Conservation (phyloP, 169 alveolate genomes). For the Eimeria acervulina region DNA sequence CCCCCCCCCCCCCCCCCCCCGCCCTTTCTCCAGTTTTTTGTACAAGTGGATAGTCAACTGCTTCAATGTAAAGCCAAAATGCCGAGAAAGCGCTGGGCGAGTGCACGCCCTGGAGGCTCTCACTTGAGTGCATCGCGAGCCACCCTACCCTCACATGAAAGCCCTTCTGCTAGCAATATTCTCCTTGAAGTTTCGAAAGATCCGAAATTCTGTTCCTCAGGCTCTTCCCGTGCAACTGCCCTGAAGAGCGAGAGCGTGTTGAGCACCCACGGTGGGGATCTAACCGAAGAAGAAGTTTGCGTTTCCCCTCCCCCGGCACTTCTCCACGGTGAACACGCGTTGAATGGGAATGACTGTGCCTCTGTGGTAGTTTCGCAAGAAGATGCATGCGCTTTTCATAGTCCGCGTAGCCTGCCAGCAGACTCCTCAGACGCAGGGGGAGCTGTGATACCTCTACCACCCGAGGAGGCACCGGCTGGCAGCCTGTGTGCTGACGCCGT, state of each 20-base stretch:
- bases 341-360: background rate
- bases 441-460: background rate
- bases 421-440: constrained; percentile 56
- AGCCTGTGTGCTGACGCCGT: background rate
- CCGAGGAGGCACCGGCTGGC: background rate
- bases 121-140: background rate
- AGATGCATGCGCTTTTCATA: constrained; percentile 67
- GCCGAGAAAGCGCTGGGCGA: constrained; percentile 70
- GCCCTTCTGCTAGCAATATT: background rate
- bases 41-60: background rate
- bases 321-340: background rate
- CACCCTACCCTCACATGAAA: background rate
- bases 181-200: background rate
- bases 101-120: background rate
- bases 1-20: too few species aligned
- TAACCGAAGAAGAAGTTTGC: constrained; percentile 21
- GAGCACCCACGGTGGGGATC: constrained; percentile 30
- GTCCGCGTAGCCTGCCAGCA: constrained; percentile 66
- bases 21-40: background rate
- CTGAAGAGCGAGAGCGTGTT: constrained; percentile 14
- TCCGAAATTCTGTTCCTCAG: background rate
- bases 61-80: constrained; percentile 45
- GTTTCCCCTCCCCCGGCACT: constrained; percentile 14
- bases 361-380: constrained; percentile 4
- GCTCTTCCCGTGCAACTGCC: background rate